These are phyloP conservation scores for Uncinocarpus reesii DNA, from an alignment of 2,329 filamentous ascomycete genomes.

Conservation along the genomic window DNA sequence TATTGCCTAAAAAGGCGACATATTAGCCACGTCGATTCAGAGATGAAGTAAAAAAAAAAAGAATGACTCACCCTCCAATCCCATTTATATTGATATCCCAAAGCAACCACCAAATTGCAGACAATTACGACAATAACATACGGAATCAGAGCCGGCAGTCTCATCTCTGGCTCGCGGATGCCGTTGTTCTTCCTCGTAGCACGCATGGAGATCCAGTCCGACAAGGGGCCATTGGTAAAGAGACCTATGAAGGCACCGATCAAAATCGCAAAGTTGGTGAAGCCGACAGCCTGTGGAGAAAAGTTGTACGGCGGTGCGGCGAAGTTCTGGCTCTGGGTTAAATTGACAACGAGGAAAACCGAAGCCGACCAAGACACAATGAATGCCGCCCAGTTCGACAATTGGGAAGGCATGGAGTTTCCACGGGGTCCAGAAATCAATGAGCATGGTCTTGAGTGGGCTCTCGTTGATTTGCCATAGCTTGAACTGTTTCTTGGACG, in stretches of 20 bases:
- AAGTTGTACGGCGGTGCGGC: constrained; percentile 48
- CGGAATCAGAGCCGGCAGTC: constrained; percentile 47
- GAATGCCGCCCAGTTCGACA: constrained; percentile 52
- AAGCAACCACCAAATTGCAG: constrained; percentile 48
- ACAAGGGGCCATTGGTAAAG: constrained; percentile 45
- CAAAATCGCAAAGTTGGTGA: constrained; percentile 49
- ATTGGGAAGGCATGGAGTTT: constrained; percentile 54
- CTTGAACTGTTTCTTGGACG: constrained; percentile 47
- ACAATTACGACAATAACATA: constrained; percentile 48
- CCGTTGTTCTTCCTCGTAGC: constrained; percentile 45
- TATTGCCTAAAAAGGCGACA: constrained; percentile 27
- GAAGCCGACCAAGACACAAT: constrained; percentile 51
- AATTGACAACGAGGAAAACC: constrained; percentile 50
- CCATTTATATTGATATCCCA: constrained; percentile 46
- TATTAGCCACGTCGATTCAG: neutral
- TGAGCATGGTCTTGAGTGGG: constrained; percentile 35
- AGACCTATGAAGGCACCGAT: constrained; percentile 47
- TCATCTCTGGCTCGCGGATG: constrained; percentile 50
- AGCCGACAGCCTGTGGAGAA: constrained; percentile 42
- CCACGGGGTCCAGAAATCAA: constrained; percentile 52
- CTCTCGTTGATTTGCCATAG: constrained; percentile 43
- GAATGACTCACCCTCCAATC: constrained; percentile 39
- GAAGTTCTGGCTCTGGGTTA: constrained; percentile 49
- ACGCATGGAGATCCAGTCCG: constrained; percentile 48
- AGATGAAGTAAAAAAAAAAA: neutral